Evolutionary conservation across 805 yeast species (phyloP).

Genomic region (Saccharomycopsis sp.): DNA sequence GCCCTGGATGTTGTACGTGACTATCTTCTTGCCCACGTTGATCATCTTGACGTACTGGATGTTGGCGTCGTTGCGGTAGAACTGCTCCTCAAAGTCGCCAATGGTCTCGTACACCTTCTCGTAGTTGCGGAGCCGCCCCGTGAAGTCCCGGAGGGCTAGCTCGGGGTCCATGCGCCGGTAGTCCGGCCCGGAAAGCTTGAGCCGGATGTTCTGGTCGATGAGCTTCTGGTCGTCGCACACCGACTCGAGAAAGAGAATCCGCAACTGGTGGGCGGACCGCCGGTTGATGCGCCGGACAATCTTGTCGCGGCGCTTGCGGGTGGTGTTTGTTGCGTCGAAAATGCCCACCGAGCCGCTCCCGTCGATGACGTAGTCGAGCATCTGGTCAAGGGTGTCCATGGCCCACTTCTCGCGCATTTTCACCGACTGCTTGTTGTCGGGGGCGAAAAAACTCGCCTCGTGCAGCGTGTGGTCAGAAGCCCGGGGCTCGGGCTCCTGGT

Average conservation of each 20-base stretch:
- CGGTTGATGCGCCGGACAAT: conserved; percentile 35
- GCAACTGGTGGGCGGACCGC: conserved; percentile 53
- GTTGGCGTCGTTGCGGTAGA: conserved; percentile 22
- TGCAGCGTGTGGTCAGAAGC: conserved; percentile 27
- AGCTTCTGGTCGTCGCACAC: conserved; percentile 75
- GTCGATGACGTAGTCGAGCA: conserved; percentile 28
- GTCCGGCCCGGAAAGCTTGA: conserved; percentile 91
- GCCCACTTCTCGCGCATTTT: conserved; percentile 40
- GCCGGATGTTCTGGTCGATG: conserved; percentile 74
- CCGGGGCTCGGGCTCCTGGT: too few species aligned
- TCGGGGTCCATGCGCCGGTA: conserved; percentile 80
- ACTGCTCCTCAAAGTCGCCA: conserved; percentile 62
- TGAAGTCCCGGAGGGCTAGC: conserved; percentile 73
- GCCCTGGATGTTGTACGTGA: conserved; percentile 82
- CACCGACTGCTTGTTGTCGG: conserved; percentile 31
- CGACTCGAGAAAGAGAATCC: conserved; percentile 80
- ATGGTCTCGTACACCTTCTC: conserved; percentile 88
- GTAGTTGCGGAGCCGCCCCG: conserved; percentile 72
- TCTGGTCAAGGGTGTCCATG: conserved; percentile 36
- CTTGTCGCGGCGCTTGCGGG: conserved; percentile 42
- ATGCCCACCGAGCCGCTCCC: conserved; percentile 40
- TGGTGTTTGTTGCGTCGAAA: conserved; percentile 48
- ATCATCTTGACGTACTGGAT: conserved; percentile 91
- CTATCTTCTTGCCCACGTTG: conserved; percentile 90
- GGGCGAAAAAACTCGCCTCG: conserved; percentile 37